Conservation (phyloP, 257 asterid genomes). For the Solanum appendiculatum region DNA sequence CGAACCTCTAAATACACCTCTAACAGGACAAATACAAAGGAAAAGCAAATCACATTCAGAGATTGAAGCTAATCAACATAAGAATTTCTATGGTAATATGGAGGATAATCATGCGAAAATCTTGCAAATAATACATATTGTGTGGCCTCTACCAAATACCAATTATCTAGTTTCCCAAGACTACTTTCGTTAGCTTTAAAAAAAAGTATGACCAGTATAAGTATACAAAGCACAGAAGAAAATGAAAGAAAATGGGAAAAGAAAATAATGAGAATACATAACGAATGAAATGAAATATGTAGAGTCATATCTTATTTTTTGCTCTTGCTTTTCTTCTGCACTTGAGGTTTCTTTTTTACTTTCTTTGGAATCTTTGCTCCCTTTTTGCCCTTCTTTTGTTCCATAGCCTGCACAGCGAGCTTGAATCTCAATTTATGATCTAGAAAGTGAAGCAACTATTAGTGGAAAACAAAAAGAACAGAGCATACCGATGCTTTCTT, state of each 20-base stretch:
- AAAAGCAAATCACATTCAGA: neutral
- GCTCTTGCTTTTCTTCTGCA: conserved; percentile 27
- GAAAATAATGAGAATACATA: neutral
- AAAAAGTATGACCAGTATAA: neutral
- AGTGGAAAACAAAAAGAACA: neutral
- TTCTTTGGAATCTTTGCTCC: conserved; percentile 59
- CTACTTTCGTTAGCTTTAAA: neutral
- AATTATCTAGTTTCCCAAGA: neutral
- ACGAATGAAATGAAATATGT: neutral
- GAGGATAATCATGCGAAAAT: neutral
- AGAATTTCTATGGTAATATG: neutral
- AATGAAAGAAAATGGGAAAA: neutral
- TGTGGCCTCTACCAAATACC: neutral
- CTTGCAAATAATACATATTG: neutral
- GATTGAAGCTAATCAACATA: neutral
- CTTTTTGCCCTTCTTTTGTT: conserved; percentile 53
- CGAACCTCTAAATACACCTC: neutral
- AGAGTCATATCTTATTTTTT: conserved; percentile 42
- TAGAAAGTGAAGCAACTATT: neutral
- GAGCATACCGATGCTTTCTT: conserved; percentile 47
- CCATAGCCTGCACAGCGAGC: conserved; percentile 39
- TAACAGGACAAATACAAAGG: neutral
- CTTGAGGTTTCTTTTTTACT: conserved; percentile 46
- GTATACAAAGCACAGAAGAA: neutral
- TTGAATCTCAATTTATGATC: neutral